A percentile compares a stretch with the other conserved stretches of the same genome.
These are phyloP conservation scores for Polytrichum commune DNA, from an alignment of 225 moss, liverwort and hornwort genomes.

Conservation along the genomic window DNA sequence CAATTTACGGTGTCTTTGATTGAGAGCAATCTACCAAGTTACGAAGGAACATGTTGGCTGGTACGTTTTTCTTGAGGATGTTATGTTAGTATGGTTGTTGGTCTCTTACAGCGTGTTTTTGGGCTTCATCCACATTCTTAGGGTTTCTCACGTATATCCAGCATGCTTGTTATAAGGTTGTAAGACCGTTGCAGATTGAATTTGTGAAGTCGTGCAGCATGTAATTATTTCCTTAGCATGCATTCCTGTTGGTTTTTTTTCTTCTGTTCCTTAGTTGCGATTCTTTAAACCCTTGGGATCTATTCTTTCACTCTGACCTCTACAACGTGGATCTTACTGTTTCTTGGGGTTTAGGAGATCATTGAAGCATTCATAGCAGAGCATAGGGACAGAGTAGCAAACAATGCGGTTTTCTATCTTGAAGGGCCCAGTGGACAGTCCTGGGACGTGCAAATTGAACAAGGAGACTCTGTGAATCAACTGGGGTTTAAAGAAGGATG, in stretches of 20 bases:
- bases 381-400: too few relatives aligned
- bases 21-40: not conserved
- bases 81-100: not conserved
- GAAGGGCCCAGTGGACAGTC: constrained; percentile 6
- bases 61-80: not conserved
- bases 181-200: not conserved
- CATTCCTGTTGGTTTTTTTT: not conserved
- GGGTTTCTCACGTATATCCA: not conserved
- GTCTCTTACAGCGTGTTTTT: not conserved
- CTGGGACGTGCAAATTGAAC: not conserved
- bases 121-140: not conserved
- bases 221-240: not conserved
- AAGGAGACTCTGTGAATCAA: not conserved
- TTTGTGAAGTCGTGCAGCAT: not conserved
- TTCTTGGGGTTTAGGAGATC: not conserved
- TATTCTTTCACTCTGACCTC: not conserved
- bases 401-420: not conserved
- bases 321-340: too few relatives aligned
- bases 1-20: not conserved
- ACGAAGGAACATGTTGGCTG: not conserved
- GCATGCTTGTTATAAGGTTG: too few relatives aligned
- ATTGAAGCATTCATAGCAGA: not conserved
- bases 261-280: not conserved
- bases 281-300: not conserved
- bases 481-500: constrained; percentile 6